Percentiles rank a stretch among this genome's conserved stretches.
These are phyloP conservation scores for Pisolithus albus DNA, from an alignment of 768 basidiomycete genomes.

Conservation along the genomic window DNA sequence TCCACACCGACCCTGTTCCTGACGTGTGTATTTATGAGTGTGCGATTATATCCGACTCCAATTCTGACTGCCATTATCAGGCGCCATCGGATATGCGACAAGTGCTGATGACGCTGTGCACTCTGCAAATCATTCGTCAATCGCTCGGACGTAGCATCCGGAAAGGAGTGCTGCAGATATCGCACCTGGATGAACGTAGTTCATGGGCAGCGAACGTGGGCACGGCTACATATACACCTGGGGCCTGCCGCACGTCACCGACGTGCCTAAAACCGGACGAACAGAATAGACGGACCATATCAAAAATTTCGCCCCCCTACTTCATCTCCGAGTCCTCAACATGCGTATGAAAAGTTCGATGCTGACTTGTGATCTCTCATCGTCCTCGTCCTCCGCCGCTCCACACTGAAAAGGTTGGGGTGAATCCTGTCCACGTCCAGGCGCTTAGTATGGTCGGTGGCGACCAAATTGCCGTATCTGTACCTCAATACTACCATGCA, in stretches of 20 bases:
- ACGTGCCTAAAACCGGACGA: constrained; percentile 23
- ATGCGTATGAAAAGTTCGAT: constrained; percentile 31
- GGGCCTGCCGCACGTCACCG: constrained; percentile 25
- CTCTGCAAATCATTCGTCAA: too few species aligned
- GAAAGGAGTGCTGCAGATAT: too few species aligned
- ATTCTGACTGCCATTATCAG: too few species aligned
- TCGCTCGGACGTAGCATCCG: too few species aligned
- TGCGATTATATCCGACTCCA: too few species aligned
- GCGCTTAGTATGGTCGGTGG: constrained; percentile 17
- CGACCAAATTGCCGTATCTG: constrained; percentile 13
- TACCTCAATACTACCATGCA: constrained; percentile 10
- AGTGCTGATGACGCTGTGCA: too few species aligned
- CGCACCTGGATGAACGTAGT: constrained; percentile 17
- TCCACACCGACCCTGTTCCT: too few species aligned
- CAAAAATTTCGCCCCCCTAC: constrained; percentile 24
- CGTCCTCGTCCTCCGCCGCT: constrained; percentile 21
- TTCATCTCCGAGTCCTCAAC: constrained; percentile 24
- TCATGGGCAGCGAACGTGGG: constrained; percentile 4
- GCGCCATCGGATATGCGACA: too few species aligned
- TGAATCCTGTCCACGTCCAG: constrained; percentile 12
- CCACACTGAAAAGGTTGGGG: constrained; percentile 23
- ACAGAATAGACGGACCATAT: constrained; percentile 13
- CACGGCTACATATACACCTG: constrained; percentile 16
- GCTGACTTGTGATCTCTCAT: constrained; percentile 22
- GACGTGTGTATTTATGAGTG: too few species aligned